Percentiles rank a stretch among this genome's conserved stretches.
Evolutionary conservation across 495 filamentous ascomycete species (phyloP).

Genomic region (Hyaloscypha variabilis): DNA sequence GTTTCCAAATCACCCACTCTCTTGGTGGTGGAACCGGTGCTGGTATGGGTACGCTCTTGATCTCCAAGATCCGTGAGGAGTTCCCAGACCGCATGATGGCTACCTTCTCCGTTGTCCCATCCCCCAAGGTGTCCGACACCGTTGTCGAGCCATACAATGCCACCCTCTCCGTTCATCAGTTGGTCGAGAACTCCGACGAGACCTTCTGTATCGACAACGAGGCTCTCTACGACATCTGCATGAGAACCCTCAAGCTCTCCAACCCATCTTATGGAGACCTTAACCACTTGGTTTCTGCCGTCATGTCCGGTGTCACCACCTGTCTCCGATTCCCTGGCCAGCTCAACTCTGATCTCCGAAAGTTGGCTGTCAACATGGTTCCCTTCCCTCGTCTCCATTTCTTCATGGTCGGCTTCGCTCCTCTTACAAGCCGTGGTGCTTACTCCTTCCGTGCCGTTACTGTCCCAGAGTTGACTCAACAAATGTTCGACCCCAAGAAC

Average conservation of each 20-base stretch:
- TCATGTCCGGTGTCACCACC: slow-evolving; percentile 99
- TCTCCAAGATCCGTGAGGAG: slow-evolving; percentile 99
- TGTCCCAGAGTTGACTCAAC: slow-evolving; percentile 98
- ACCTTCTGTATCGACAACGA: slow-evolving; percentile 99
- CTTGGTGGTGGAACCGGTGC: slow-evolving; percentile 99
- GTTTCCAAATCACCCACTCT: slow-evolving; percentile 99
- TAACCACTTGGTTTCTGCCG: slow-evolving; percentile 98
- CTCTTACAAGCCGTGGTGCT: slow-evolving; percentile 93
- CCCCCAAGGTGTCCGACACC: slow-evolving; percentile 99
- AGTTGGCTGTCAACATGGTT: slow-evolving; percentile 99
- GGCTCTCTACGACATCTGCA: slow-evolving; percentile 99
- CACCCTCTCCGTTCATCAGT: slow-evolving; percentile 97
- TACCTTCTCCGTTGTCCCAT: slow-evolving; percentile 98
- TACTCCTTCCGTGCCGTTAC: slow-evolving; percentile 95
- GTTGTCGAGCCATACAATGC: slow-evolving; percentile 99
- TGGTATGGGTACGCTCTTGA: slow-evolving; percentile 99
- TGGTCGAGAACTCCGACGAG: slow-evolving; percentile 99
- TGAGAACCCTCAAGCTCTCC: slow-evolving; percentile 97
- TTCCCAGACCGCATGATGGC: slow-evolving; percentile 99
- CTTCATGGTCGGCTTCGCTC: slow-evolving; percentile 99
- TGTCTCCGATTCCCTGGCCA: slow-evolving; percentile 99
- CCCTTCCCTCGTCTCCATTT: slow-evolving; percentile 99
- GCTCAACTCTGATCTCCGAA: slow-evolving; percentile 99
- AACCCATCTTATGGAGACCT: slow-evolving; percentile 98
- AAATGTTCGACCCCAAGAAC: slow-evolving; percentile 99